A percentile compares a stretch with the other conserved stretches of the same genome.
These are phyloP conservation scores for Umbellularia californica DNA, from an alignment of 164 flowering plant species.

Conservation along the genomic window DNA sequence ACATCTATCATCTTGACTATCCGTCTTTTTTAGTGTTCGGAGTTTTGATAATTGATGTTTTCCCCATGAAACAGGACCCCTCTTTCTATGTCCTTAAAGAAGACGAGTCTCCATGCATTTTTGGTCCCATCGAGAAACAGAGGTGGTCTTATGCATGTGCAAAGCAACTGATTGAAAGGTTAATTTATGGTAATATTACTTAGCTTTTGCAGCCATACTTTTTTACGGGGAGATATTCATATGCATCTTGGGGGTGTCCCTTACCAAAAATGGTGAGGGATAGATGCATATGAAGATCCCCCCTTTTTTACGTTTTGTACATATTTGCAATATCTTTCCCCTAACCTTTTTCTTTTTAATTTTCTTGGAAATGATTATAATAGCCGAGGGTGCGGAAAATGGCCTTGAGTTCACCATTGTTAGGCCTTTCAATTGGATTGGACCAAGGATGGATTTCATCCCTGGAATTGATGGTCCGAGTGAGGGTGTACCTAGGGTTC, in stretches of 20 bases:
- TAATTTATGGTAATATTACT: slow-evolving; percentile 25
- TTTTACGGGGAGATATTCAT: too few species aligned
- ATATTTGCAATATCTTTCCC: neutral
- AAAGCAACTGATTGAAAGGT: slow-evolving; percentile 46
- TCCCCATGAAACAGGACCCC: slow-evolving; percentile 26
- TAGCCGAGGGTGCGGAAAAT: slow-evolving; percentile 60
- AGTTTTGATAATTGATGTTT: neutral
- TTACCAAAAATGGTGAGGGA: too few species aligned
- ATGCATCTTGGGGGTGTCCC: too few species aligned
- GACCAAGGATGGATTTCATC: slow-evolving; percentile 67
- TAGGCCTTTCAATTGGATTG: slow-evolving; percentile 69
- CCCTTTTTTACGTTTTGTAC: neutral
- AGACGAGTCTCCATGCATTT: slow-evolving; percentile 47
- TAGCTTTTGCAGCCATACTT: neutral
- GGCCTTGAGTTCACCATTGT: slow-evolving; percentile 60
- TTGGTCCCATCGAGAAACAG: slow-evolving; percentile 49
- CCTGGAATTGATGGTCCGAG: slow-evolving; percentile 65
- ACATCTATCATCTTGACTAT: neutral
- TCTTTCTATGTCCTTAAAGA: slow-evolving; percentile 34
- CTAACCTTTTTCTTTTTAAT: neutral
- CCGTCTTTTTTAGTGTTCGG: neutral
- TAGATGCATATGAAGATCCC: too few species aligned
- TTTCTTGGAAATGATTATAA: slow-evolving; percentile 4
- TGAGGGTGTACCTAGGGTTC: slow-evolving; percentile 63
- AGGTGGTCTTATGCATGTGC: slow-evolving; percentile 58